Base-by-base conservation (phyloP, 1,284 basidiomycete species). In the Tilletia horrida region DNA sequence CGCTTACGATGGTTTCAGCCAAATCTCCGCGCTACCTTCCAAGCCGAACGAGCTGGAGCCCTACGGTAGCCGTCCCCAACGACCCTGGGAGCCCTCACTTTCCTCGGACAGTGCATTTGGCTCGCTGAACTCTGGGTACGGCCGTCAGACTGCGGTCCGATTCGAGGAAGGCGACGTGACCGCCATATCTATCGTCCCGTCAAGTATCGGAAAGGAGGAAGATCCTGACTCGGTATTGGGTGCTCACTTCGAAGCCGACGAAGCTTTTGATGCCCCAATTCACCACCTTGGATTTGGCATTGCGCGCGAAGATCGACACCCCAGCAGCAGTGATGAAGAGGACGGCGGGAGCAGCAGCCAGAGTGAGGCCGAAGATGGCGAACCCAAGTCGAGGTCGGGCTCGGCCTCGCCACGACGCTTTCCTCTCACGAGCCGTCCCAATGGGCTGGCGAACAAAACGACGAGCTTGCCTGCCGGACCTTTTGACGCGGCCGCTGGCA, bases 201-300 rank as follows among this genome's bases (percentile, higher is more conserved):
- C 31, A 25, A 25, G 35, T 7, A 16, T 59, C 7, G 55, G 55
- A 16, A 35, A 35, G 9, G 55, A 31, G 6, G 27, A 40, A 29
- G 55, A 59, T 40, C 27, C 31, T 25, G 55, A 59, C 55, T 31
- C 55, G 29, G 27, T 59, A 1, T 14, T 59, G 2, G 55, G 55
- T 14, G 55, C 55, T 31, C 55, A 59, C 16, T 59, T 59, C 31
- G 55, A 59, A 31, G 55, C 55, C 4, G 55, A 59, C 55, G 55
- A 59, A 29, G 55, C 25, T 1, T 35, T 59, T 21, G 55, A 57
- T 14, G 18, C n/a, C 47, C 14, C 23, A 6, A 4, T 40, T 11
- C 35, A 40, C 35, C 35, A 40, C 11, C 35, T 40, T 11, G 52
- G 55, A 31, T 59, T 59, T 18, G 55, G 27, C 13, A 18, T 59